These are phyloP conservation scores for Clavariopsis aquatica DNA, from an alignment of 495 filamentous ascomycete genomes.

Conservation along the genomic window DNA sequence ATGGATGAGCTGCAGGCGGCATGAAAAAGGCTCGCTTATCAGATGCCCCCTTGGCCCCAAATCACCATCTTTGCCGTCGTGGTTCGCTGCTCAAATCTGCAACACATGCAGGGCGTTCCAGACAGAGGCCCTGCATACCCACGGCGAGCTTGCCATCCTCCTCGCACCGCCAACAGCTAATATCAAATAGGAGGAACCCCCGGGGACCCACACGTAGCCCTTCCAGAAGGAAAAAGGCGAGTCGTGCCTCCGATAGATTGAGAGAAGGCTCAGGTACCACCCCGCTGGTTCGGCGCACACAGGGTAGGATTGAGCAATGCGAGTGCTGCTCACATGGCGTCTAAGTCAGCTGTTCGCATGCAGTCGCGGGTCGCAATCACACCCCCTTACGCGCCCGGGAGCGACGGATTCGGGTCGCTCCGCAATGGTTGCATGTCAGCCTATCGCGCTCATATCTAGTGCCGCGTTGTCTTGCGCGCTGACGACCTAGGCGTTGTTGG, in stretches of 20 bases:
- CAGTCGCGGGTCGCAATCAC: background rate
- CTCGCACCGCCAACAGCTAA: too few relatives aligned
- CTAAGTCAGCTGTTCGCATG: conserved; percentile 8
- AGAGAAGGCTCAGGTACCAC: background rate
- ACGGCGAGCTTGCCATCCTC: background rate
- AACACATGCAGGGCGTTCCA: conserved; percentile 7
- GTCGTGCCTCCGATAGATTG: background rate
- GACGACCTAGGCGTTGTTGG: background rate
- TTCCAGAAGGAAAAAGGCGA: background rate
- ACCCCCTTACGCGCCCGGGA: background rate
- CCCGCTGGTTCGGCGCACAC: background rate
- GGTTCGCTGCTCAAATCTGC: conserved; percentile 1
- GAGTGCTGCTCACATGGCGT: background rate
- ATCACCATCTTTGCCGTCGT: background rate
- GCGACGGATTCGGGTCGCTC: background rate
- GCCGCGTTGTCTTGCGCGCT: background rate
- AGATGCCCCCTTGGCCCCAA: background rate
- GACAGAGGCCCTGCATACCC: conserved; percentile 4
- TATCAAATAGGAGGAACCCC: too few relatives aligned
- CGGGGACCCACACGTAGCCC: background rate
- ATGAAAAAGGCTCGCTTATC: conserved; percentile 9
- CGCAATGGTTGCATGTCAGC: background rate
- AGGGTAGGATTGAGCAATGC: background rate
- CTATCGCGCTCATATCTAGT: background rate
- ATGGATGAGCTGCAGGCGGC: background rate